A percentile compares a stretch with the other conserved stretches of the same genome.
Evolutionary conservation across 2,329 filamentous ascomycete genomes (phyloP).

Genomic region (Penicillium sp.): DNA sequence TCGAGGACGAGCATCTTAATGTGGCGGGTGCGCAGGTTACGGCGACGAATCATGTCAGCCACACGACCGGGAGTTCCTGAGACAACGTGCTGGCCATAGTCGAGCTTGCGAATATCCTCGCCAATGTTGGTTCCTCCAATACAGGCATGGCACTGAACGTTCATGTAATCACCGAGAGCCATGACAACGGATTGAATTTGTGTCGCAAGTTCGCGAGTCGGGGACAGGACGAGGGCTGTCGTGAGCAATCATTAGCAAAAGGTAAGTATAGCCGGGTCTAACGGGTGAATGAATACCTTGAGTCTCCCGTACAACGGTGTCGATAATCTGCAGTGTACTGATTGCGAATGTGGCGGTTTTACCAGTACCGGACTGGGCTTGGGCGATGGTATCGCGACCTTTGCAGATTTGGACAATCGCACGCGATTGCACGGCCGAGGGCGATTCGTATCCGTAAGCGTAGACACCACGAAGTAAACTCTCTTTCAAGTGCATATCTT

Average conservation of each 20-base stretch:
- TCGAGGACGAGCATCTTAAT: slow-evolving; percentile 99
- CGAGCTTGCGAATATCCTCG: slow-evolving; percentile 97
- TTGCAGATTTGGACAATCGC: slow-evolving; percentile 99
- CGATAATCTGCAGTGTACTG: slow-evolving; percentile 93
- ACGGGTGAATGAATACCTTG: slow-evolving; percentile 55
- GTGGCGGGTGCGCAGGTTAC: slow-evolving; percentile 91
- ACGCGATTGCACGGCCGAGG: slow-evolving; percentile 94
- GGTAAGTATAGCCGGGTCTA: neutral
- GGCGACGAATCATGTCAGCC: slow-evolving; percentile 98
- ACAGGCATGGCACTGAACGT: slow-evolving; percentile 97
- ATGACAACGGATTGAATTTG: slow-evolving; percentile 99
- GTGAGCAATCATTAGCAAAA: slow-evolving; percentile 8
- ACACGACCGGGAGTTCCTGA: slow-evolving; percentile 98
- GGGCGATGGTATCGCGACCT: slow-evolving; percentile 96
- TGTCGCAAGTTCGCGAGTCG: slow-evolving; percentile 92
- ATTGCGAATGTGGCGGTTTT: slow-evolving; percentile 97
- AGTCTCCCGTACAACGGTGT: slow-evolving; percentile 87
- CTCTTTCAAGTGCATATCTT: slow-evolving; percentile 96
- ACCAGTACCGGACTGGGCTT: slow-evolving; percentile 95
- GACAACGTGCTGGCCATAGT: slow-evolving; percentile 94
- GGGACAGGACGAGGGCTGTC: slow-evolving; percentile 83
- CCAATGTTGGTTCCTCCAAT: slow-evolving; percentile 98
- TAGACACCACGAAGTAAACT: slow-evolving; percentile 96
- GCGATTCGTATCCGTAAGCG: slow-evolving; percentile 97
- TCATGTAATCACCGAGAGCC: slow-evolving; percentile 99